Evolutionary conservation across 1,284 basidiomycete genomes (phyloP).

Genomic region (Meira nashicola): DNA sequence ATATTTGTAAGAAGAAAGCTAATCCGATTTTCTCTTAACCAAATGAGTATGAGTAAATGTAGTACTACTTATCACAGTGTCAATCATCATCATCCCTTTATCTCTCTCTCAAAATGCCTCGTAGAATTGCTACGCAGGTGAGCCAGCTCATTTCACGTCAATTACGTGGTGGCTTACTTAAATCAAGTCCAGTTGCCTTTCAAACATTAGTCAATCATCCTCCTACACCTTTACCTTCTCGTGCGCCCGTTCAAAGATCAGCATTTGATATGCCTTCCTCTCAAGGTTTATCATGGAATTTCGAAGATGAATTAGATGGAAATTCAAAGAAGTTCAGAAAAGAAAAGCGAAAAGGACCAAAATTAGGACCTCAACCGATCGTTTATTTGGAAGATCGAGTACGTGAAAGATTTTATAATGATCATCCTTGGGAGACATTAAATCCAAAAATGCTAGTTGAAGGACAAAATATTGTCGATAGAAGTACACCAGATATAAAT

Average conservation of each 20-base stretch:
- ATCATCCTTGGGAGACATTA: constrained; percentile 94
- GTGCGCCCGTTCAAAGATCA: constrained; percentile 62
- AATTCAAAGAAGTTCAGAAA: constrained; percentile 42
- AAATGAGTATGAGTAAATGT: too few species aligned
- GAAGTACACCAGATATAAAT: constrained; percentile 7
- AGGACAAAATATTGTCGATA: constrained; percentile 53
- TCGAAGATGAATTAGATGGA: constrained; percentile 27
- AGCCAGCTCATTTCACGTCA: constrained; percentile 81
- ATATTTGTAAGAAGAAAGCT: too few species aligned
- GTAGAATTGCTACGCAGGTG: constrained; percentile 79
- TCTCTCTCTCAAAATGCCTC: constrained; percentile 62
- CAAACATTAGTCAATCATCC: constrained; percentile 79
- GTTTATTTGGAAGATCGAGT: constrained; percentile 80
- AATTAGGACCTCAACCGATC: constrained; percentile 64
- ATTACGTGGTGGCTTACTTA: constrained; percentile 66
- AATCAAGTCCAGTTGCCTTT: constrained; percentile 75
- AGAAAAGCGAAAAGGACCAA: constrained; percentile 49
- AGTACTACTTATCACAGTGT: background rate
- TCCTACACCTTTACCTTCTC: constrained; percentile 75
- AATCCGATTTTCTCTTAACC: background rate
- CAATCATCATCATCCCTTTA: background rate
- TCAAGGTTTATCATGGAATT: constrained; percentile 56
- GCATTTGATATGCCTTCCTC: constrained; percentile 52
- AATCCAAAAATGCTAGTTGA: constrained; percentile 75
- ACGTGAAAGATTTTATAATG: constrained; percentile 83